Evolutionary conservation across 805 yeast species (phyloP).

Genomic region (Hanseniaspora guilliermondii): DNA sequence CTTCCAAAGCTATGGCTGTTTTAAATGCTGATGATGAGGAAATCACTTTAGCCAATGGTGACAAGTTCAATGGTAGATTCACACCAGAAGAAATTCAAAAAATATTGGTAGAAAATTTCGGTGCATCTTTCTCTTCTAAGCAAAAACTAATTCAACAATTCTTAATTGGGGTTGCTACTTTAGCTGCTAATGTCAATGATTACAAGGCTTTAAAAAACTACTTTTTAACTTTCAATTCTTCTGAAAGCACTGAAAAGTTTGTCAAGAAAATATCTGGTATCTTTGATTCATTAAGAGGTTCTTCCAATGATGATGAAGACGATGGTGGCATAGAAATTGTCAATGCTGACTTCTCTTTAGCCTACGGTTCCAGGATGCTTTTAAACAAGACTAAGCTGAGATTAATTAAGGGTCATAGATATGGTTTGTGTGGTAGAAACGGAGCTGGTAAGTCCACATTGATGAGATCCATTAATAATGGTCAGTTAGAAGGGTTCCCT

Average conservation of each 20-base stretch:
- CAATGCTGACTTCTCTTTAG: slow-evolving; percentile 86
- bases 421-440: slow-evolving; percentile 94
- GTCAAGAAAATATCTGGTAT: slow-evolving; percentile 42
- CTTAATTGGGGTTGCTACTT: slow-evolving; percentile 40
- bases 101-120: slow-evolving; percentile 25
- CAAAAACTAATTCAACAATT: slow-evolving; percentile 37
- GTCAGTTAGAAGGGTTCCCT: slow-evolving; percentile 96
- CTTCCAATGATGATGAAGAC: slow-evolving; percentile 42
- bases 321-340: slow-evolving; percentile 84
- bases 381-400: slow-evolving; percentile 83
- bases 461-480: slow-evolving; percentile 93
- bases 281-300: slow-evolving; percentile 36
- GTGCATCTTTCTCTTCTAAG: slow-evolving; percentile 22
- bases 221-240: slow-evolving; percentile 33
- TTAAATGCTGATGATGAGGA: slow-evolving; percentile 63
- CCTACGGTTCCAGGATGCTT: slow-evolving; percentile 95
- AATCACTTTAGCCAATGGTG: slow-evolving; percentile 36
- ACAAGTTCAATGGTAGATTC: slow-evolving; percentile 62
- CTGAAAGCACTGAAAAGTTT: slow-evolving; percentile 30
- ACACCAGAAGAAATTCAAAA: slow-evolving; percentile 40
- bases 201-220: slow-evolving; percentile 53
- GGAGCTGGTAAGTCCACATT: slow-evolving; percentile 98
- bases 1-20: slow-evolving; percentile 72
- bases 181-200: slow-evolving; percentile 61
- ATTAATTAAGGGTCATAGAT: slow-evolving; percentile 85